Percentiles rank a stretch among this genome's conserved stretches.
Evolutionary conservation across 179 eudicot genomes (phyloP).

Genomic region (Corrigiola litoralis): DNA sequence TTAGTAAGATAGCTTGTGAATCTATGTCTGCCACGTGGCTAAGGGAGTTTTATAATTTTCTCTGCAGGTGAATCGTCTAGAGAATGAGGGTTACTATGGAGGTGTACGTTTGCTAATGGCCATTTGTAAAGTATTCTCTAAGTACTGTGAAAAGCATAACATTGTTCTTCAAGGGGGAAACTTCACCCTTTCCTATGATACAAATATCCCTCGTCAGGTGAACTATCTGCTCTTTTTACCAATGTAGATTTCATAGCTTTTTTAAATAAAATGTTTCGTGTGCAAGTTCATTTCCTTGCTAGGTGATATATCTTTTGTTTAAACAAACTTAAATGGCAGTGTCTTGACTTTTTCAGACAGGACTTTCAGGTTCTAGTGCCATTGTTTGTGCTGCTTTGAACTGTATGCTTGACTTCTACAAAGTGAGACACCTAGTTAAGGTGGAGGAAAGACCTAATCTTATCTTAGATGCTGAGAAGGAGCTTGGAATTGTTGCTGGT

Average conservation of each 20-base stretch:
- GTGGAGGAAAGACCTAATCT: conserved; percentile 82
- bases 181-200: conserved; percentile 81
- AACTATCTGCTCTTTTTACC: conserved; percentile 4
- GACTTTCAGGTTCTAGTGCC: conserved; percentile 97
- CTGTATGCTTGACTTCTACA: conserved; percentile 87
- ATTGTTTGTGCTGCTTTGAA: conserved; percentile 93
- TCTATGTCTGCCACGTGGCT: not conserved
- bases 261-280: no score
- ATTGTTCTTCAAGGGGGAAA: conserved; percentile 56
- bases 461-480: conserved; percentile 82
- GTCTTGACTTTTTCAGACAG: conserved; percentile 56
- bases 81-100: conserved; percentile 87
- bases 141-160: conserved; percentile 56
- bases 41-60: not conserved
- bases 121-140: conserved; percentile 67
- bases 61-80: conserved; percentile 64
- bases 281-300: not conserved
- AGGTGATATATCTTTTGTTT: no score
- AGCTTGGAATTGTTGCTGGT: conserved; percentile 97
- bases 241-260: no score
- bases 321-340: no score
- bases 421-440: conserved; percentile 66
- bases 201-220: conserved; percentile 98
- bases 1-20: not conserved
- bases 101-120: conserved; percentile 98